phyloP scores from a whole-genome alignment of 306 rosid genomes.

The Cajanus cajan region DNA sequence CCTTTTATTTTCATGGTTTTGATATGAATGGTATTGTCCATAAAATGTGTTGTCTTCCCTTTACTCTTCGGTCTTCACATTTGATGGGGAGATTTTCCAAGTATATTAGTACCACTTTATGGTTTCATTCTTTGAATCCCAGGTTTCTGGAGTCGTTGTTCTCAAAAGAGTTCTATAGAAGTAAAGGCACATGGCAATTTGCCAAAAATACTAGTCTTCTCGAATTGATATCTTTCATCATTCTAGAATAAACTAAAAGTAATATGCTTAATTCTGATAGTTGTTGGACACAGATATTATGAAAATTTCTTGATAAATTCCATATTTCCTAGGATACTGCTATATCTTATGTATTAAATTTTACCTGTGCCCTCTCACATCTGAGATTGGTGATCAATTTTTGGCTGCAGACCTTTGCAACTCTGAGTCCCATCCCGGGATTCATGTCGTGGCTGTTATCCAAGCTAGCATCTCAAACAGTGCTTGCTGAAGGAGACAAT shows the following conservation, averaged over 20 bases:
- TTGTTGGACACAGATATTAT: not conserved
- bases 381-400: conserved; percentile 21
- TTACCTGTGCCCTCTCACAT: not conserved
- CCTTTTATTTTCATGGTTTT: not conserved
- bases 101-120: conserved; percentile 14
- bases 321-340: conserved; percentile 26
- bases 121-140: conserved; percentile 19
- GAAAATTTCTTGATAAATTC: conserved; percentile 1
- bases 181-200: not conserved
- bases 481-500: conserved; percentile 54
- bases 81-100: conserved; percentile 8
- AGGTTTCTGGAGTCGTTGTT: conserved; percentile 6
- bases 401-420: conserved; percentile 70
- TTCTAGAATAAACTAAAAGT: conserved; percentile 10
- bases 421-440: conserved; percentile 97
- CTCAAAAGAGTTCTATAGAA: conserved; percentile 6
- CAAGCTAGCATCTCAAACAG: conserved; percentile 75
- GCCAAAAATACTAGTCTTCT: not conserved
- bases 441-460: conserved; percentile 87
- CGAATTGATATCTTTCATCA: conserved; percentile 21
- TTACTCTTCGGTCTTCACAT: not conserved
- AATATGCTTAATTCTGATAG: conserved; percentile 5
- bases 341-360: not conserved
- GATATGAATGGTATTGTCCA: conserved; percentile 14
- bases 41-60: conserved; percentile 11